Evolutionary conservation across 1,284 basidiomycete species (phyloP).

Genomic region (Blastosporella zonata): DNA sequence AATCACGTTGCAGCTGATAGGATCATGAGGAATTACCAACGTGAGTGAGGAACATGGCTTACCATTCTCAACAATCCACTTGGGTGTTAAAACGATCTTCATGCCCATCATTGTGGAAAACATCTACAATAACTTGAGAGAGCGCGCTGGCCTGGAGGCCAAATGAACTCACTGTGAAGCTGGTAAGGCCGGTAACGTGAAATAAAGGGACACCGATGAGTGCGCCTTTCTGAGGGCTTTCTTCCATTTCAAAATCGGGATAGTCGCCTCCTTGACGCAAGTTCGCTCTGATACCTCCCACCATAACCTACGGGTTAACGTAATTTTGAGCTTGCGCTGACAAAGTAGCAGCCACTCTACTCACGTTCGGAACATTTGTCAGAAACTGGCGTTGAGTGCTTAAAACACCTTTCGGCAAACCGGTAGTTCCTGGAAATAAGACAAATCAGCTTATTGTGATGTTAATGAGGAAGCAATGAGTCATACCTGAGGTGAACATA

Average conservation of each 20-base stretch:
- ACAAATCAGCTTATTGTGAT: not conserved
- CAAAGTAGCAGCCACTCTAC: conserved; percentile 7
- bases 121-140: conserved; percentile 32
- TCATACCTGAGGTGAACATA: conserved; percentile 52
- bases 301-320: conserved; percentile 31
- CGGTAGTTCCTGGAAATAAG: conserved; percentile 43
- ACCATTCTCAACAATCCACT: conserved; percentile 58
- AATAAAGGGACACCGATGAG: conserved; percentile 19
- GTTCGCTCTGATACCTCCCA: conserved; percentile 35
- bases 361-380: conserved; percentile 49
- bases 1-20: conserved; percentile 35
- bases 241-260: conserved; percentile 27
- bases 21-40: not conserved
- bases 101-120: conserved; percentile 49
- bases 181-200: conserved; percentile 19
- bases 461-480: not conserved
- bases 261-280: conserved; percentile 46
- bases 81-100: conserved; percentile 57
- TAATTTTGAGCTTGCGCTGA: not conserved
- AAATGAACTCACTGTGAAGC: conserved; percentile 17
- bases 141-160: not conserved
- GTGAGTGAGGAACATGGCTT: conserved; percentile 8
- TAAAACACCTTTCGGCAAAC: conserved; percentile 54
- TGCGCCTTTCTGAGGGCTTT: conserved; percentile 22
- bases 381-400: conserved; percentile 49